Base-by-base conservation (phyloP, 495 filamentous ascomycete species). In the Talaromyces wortmannii region DNA sequence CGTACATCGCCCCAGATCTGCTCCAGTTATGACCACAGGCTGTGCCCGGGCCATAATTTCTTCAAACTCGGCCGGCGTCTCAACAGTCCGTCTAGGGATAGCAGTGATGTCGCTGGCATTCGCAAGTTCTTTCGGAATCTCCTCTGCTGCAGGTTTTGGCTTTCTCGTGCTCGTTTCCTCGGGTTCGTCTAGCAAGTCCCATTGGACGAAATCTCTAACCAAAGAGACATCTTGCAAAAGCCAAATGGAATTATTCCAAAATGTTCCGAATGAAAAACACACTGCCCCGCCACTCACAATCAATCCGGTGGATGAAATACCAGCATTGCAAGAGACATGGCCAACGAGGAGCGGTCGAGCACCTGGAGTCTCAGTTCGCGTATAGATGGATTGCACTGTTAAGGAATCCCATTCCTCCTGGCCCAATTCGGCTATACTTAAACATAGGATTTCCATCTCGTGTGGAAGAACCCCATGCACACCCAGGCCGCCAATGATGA, bases 231-330 rank as follows among this genome's bases (percentile, higher is more conserved):
- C 58, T 56, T 62, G 61, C 48, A 84, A 48, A 17, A 65, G 56
- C 68, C 78, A 84, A 43, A 76, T 76, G 0, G 79, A 83, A 45
- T 78, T 72, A 55, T 88, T 90, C 83, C 87, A 90, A 57, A 78
- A 85, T 12, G 84, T 84, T 7, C 89, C 90, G 77, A 95, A 92
- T 0, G 89, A 90, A 68, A 95, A 96, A 66, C 91, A 95, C 0
- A 91, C 88, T 29, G 89, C 89, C 16, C 92, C 91, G 13, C 92
- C 91, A 7, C 90, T 90, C 36, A 87, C 66, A 2, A 96, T 66
- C 15, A 86, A 58, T 4, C 90, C 59, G 29, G 77, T 63, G 13
- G 74, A 67, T 16, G 67, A 59, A 47, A 23, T 4, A 23, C 62
- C 61, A 1, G 78, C 69, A 7, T 73, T 66, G 17, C 76, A 82